A percentile compares a stretch with the other conserved stretches of the same genome.
phyloP scores from a whole-genome alignment of 1,139 yeast genomes.

The Chernovozyma sophiae-reginae region DNA sequence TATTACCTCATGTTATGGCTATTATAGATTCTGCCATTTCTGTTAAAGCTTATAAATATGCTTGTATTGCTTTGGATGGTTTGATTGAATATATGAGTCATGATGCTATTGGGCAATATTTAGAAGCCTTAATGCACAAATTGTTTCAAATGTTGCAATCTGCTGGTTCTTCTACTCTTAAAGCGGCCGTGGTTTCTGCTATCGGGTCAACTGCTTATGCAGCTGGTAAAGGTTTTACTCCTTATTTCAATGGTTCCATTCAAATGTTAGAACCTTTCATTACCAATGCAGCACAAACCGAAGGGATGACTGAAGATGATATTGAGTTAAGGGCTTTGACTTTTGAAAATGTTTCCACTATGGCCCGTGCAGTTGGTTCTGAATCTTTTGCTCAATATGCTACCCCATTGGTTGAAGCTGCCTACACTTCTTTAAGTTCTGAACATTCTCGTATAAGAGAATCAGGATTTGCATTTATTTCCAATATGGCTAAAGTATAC shows the following conservation, averaged over 20 bases:
- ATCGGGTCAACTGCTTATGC: conserved; percentile 97
- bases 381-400: conserved; percentile 83
- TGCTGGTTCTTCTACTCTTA: conserved; percentile 64
- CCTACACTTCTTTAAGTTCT: conserved; percentile 73
- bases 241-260: conserved; percentile 80
- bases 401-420: conserved; percentile 84
- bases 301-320: conserved; percentile 74
- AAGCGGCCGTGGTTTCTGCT: conserved; percentile 89
- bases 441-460: conserved; percentile 86
- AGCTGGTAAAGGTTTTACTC: conserved; percentile 81
- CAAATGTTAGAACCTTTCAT: conserved; percentile 79
- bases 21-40: conserved; percentile 85
- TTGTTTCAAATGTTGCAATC: conserved; percentile 75
- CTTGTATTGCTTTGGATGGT: conserved; percentile 88
- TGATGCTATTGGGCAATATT: conserved; percentile 75
- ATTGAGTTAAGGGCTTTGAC: conserved; percentile 86
- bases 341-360: conserved; percentile 87
- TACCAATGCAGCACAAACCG: conserved; percentile 54
- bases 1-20: conserved; percentile 81
- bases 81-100: conserved; percentile 87
- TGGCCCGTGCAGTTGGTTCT: conserved; percentile 96
- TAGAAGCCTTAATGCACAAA: conserved; percentile 87
- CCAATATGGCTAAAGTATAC: conserved; percentile 92
- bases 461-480: conserved; percentile 91
- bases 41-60: conserved; percentile 82